phyloP scores from a whole-genome alignment of 768 basidiomycete species.

The Termitomyces sp. region DNA sequence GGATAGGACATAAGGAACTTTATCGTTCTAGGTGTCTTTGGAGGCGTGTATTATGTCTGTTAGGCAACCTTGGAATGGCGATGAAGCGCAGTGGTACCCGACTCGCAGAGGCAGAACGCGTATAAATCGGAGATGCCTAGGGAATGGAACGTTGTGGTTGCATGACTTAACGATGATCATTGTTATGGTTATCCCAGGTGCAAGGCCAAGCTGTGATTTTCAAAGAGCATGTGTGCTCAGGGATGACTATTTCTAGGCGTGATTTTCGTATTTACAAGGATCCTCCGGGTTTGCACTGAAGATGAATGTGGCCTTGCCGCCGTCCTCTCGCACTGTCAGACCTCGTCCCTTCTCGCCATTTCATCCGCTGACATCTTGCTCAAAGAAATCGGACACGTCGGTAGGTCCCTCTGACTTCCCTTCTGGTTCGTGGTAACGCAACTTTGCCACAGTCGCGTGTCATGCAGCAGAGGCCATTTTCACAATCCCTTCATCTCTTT shows the following conservation, averaged over 20 bases:
- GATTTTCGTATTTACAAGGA: slow-evolving; percentile 87
- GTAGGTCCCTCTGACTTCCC: slow-evolving; percentile 26
- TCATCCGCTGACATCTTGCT: neutral
- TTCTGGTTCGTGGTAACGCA: neutral
- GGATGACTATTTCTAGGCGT: slow-evolving; percentile 37
- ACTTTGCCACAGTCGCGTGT: slow-evolving; percentile 25
- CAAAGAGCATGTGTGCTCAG: neutral
- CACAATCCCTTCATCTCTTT: slow-evolving; percentile 33
- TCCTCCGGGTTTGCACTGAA: slow-evolving; percentile 67
- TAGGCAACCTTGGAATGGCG: slow-evolving; percentile 10
- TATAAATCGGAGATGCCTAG: slow-evolving; percentile 19
- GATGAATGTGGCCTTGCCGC: slow-evolving; percentile 82
- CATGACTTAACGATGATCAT: slow-evolving; percentile 67
- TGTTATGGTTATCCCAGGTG: slow-evolving; percentile 73
- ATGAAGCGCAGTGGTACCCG: slow-evolving; percentile 26
- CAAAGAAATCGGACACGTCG: slow-evolving; percentile 76
- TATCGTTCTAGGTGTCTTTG: slow-evolving; percentile 5
- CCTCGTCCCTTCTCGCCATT: neutral
- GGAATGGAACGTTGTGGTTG: slow-evolving; percentile 68
- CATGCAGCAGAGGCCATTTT: slow-evolving; percentile 51
- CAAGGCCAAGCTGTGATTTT: neutral
- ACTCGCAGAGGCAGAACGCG: slow-evolving; percentile 20
- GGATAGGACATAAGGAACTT: neutral
- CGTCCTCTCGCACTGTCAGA: slow-evolving; percentile 77
- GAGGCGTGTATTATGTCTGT: slow-evolving; percentile 23